Evolutionary conservation across 768 basidiomycete genomes (phyloP).

Genomic region (Phlegmacium glaucopus): DNA sequence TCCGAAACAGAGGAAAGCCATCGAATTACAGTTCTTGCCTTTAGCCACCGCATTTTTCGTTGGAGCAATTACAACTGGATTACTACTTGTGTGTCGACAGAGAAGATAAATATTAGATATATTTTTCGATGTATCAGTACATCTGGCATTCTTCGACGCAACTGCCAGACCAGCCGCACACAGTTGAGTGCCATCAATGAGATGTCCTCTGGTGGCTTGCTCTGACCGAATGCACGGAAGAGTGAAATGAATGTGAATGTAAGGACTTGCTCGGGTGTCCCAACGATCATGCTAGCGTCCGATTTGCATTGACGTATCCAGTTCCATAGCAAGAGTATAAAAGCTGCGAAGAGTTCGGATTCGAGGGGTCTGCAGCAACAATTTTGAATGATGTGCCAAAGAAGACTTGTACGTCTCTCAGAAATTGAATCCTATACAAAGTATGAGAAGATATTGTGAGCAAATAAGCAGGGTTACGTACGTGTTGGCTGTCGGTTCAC

Average conservation of each 20-base stretch:
- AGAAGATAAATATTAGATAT: constrained; percentile 8
- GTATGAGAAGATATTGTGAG: constrained; percentile 6
- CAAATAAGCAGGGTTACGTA: constrained; percentile 36
- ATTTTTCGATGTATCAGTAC: not conserved
- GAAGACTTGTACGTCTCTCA: constrained; percentile 76
- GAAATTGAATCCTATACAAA: constrained; percentile 74
- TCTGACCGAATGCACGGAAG: too few species aligned
- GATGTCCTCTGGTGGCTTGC: too few species aligned
- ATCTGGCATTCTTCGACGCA: not conserved
- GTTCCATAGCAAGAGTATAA: constrained; percentile 89
- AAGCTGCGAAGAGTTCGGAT: constrained; percentile 54
- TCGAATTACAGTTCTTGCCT: constrained; percentile 10
- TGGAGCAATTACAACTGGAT: constrained; percentile 11
- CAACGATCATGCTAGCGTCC: constrained; percentile 56
- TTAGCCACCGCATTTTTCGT: constrained; percentile 14
- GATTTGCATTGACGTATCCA: constrained; percentile 88
- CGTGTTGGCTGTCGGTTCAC: constrained; percentile 80
- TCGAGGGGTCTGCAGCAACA: constrained; percentile 51
- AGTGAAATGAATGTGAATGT: too few species aligned
- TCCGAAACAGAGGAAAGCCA: not conserved
- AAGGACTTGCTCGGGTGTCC: not conserved
- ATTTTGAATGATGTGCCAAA: constrained; percentile 97
- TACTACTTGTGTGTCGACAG: constrained; percentile 7
- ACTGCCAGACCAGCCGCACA: too few species aligned
- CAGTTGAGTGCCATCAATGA: too few species aligned